These are phyloP conservation scores for Grosmannia huntii DNA, from an alignment of 2,329 filamentous ascomycete genomes.

Conservation along the genomic window DNA sequence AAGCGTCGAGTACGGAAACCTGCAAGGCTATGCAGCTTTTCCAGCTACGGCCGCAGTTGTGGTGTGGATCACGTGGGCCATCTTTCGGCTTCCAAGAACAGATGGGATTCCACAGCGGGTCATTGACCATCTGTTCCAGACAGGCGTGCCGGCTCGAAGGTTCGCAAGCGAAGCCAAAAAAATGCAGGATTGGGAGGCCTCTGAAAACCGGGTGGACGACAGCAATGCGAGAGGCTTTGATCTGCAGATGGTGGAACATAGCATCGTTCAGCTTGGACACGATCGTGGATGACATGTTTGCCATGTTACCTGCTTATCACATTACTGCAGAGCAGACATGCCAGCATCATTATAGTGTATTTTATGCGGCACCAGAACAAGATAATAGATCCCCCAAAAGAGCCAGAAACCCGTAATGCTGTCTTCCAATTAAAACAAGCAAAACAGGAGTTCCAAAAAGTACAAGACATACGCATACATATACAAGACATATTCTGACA, in stretches of 20 bases:
- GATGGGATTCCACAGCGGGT: conserved; percentile 11
- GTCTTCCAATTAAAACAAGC: not conserved
- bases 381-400: not conserved
- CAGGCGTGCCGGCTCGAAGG: conserved; percentile 1
- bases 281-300: not conserved
- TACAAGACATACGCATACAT: not conserved
- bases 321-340: not conserved
- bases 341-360: not conserved
- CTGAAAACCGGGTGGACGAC: not conserved
- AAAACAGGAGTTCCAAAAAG: not conserved
- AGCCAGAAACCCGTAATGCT: not conserved
- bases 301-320: not conserved
- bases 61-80: conserved; percentile 9
- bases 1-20: conserved; percentile 8
- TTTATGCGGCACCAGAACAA: not conserved
- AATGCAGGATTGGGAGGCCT: not conserved
- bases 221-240: not conserved
- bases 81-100: conserved; percentile 10
- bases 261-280: not conserved
- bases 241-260: not conserved
- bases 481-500: not conserved
- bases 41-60: conserved; percentile 5
- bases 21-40: conserved; percentile 11
- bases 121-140: conserved; percentile 11
- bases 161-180: conserved; percentile 5